Evolutionary conservation across 306 rosid species (phyloP), one percentile per base, ranked within the genome.

Genomic region (Begonia peltatifolia): DNA sequence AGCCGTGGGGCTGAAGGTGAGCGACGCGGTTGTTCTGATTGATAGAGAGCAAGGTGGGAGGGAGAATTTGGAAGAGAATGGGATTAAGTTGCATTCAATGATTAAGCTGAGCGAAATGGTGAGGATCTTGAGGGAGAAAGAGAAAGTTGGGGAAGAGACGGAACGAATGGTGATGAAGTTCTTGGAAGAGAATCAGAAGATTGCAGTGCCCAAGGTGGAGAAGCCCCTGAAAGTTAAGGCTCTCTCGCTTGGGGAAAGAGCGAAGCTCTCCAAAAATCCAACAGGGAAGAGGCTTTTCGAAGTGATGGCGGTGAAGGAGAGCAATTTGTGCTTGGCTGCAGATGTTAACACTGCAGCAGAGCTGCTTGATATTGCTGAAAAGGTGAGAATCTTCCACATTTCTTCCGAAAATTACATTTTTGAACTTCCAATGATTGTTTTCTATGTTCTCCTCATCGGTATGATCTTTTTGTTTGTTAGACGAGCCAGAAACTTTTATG

Each of bases 21-120:
- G 63, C 12, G 97, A 88, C 38, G 93, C 89, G 12, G 87, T 88
- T 18, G 93, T 88, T 8, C 55, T 88, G 79, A 83, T 88, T 2
- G 97, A 84, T 52, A 77, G 93, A 50, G 93, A 84, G 65, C 95
- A 84, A 54, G 95, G 97, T 0, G 97, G 93, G 42, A 69, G 83
- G 59, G 95, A 89, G 69, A 89, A 84, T 70, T 68, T 89, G 71
- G 79, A 72, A 79, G 76, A 75, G 68, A 84, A 70, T 41, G 95
- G 87, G 52, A 82, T 89, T 64, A 67, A 59, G 48, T 50, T 89
- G 23, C 97, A 84, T 53, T 63, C 95, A 3, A 47, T 84, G 55
- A 67, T 84, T 23, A 79, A 70, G 59, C 53, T 84, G 67, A 70
- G 74, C 15, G 95, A 84, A 43, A 78, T 89, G 95, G 94, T 84